Evolutionary conservation across 805 yeast genomes (phyloP).

Genomic region (Nakazawaea anatomiae): DNA sequence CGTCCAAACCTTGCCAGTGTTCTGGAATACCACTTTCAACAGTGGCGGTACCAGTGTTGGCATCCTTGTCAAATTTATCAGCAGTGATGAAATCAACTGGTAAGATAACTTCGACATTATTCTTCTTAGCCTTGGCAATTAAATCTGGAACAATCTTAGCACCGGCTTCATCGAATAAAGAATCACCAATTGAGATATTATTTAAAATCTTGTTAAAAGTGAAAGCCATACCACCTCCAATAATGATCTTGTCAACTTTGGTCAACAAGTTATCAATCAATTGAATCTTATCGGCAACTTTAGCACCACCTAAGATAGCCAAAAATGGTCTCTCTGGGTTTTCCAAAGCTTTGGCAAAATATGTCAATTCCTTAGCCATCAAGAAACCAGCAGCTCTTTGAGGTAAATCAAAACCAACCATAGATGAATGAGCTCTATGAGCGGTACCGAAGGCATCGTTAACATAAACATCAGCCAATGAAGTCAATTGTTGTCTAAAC

Average conservation of each 20-base stretch:
- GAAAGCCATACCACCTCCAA: slow-evolving; percentile 99
- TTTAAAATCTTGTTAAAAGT: slow-evolving; percentile 94
- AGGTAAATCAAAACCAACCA: slow-evolving; percentile 95
- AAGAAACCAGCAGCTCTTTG: slow-evolving; percentile 99
- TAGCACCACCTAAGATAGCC: slow-evolving; percentile 99
- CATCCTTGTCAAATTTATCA: slow-evolving; percentile 90
- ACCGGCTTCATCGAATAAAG: slow-evolving; percentile 90
- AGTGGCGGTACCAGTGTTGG: slow-evolving; percentile 77
- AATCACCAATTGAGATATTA: slow-evolving; percentile 82
- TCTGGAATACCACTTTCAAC: slow-evolving; percentile 92
- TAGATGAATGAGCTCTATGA: slow-evolving; percentile 99
- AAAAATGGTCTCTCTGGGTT: slow-evolving; percentile 97
- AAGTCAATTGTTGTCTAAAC: slow-evolving; percentile 86
- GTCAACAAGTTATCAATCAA: slow-evolving; percentile 94
- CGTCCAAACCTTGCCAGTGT: slow-evolving; percentile 92
- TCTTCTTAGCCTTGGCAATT: slow-evolving; percentile 93
- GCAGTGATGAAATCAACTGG: slow-evolving; percentile 97
- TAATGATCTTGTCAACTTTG: slow-evolving; percentile 90
- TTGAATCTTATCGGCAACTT: slow-evolving; percentile 98
- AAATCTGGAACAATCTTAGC: slow-evolving; percentile 91
- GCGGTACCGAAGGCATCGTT: slow-evolving; percentile 99
- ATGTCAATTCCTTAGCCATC: slow-evolving; percentile 94
- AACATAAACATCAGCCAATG: slow-evolving; percentile 94
- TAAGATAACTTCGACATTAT: slow-evolving; percentile 87
- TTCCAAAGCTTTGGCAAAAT: slow-evolving; percentile 98